A percentile compares a stretch with the other conserved stretches of the same genome.
Conservation (phyloP, 495 filamentous ascomycete species). For the Schizothecium vesticola region DNA sequence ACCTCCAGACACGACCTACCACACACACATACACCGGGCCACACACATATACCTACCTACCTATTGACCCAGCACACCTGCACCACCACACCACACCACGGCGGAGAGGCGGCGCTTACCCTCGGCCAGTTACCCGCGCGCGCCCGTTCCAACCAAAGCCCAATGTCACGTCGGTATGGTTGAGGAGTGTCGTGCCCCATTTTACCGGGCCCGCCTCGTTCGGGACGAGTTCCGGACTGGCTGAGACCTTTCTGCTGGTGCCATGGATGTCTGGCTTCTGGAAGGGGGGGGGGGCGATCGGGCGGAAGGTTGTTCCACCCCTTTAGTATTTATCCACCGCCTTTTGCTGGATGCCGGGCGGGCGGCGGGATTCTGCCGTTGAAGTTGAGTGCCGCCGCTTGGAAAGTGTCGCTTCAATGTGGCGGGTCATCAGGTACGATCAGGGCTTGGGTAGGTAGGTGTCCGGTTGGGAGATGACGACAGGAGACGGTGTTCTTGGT, state of each 20-base stretch:
- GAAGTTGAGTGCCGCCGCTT: not conserved
- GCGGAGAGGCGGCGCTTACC: not conserved
- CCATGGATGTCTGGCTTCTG: not conserved
- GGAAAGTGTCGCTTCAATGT: not conserved
- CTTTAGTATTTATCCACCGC: not conserved
- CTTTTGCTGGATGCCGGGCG: too few species aligned
- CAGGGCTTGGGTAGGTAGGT: too few species aligned
- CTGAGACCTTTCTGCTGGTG: too few species aligned
- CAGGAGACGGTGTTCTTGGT: too few species aligned
- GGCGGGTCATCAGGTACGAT: not conserved
- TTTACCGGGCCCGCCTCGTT: not conserved
- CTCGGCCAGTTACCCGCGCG: not conserved
- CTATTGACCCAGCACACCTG: too few species aligned
- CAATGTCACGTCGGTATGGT: not conserved
- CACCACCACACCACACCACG: too few species aligned
- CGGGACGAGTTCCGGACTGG: not conserved
- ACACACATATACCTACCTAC: too few species aligned
- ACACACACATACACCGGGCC: too few species aligned
- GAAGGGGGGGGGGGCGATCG: not conserved
- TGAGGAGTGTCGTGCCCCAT: not conserved
- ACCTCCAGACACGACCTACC: not conserved
- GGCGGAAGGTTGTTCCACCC: not conserved
- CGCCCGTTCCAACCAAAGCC: too few species aligned
- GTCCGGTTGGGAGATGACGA: too few species aligned
- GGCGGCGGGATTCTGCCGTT: not conserved